Evolutionary conservation across 73 alveolate species (phyloP).

Genomic region (Halteria grandinella): DNA sequence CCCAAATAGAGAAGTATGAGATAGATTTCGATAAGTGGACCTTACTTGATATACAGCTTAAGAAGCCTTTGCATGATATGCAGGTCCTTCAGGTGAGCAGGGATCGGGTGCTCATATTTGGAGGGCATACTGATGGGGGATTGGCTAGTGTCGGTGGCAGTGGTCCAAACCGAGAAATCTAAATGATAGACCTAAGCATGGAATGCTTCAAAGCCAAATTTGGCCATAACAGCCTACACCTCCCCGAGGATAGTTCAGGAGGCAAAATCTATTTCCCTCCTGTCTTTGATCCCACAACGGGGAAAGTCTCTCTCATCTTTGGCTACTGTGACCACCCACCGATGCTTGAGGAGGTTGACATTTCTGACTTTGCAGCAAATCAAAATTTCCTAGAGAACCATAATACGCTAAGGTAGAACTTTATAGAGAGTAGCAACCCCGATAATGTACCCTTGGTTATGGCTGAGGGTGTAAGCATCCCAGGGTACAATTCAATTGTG

Average conservation of each 20-base stretch:
- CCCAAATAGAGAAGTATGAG: constrained; percentile 65
- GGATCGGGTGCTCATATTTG: constrained; percentile 55
- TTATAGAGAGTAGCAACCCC: no score
- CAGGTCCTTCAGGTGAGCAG: constrained; percentile 38
- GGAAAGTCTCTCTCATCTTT: constrained; percentile 5
- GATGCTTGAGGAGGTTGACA: no score
- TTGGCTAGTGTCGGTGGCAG: no score
- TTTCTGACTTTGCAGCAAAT: no score
- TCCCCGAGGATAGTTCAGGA: constrained; percentile 1
- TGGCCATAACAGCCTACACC: background rate
- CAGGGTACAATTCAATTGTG: no score
- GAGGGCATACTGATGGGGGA: constrained; percentile 55
- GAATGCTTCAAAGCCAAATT: constrained; percentile 8
- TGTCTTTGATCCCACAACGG: constrained; percentile 10
- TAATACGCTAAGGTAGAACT: no score
- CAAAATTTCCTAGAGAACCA: no score
- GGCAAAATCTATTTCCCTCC: constrained; percentile 61
- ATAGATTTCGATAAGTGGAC: constrained; percentile 75
- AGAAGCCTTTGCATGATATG: constrained; percentile 62
- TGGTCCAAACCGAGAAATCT: no score
- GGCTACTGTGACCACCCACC: constrained; percentile 37
- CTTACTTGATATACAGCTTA: constrained; percentile 29
- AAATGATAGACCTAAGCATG: constrained; percentile 10
- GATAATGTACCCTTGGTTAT: no score
- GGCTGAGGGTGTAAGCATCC: no score